Base-by-base conservation (phyloP, 495 filamentous ascomycete species). In the Annulohypoxylon moriforme region DNA sequence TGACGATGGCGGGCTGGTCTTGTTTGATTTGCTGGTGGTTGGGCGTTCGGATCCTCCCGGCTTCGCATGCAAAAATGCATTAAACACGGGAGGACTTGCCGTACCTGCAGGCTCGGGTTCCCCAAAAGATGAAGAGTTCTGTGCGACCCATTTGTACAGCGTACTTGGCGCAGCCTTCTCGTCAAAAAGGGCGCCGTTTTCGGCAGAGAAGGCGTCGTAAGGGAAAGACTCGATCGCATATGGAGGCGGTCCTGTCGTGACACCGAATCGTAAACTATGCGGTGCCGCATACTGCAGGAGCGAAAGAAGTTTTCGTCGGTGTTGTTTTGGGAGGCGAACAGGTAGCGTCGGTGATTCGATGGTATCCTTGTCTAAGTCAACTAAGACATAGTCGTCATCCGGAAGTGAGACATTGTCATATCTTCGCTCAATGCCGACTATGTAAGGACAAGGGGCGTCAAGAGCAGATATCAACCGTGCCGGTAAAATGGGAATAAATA, bases 381-480 rank as follows among this genome's bases (percentile, higher is more conserved):
- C 94, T 33, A 98, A 81, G 16, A 98, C 94, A 77, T 95, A 98
- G 76, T 98, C 96, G 73, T 98, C 96, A n/a, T 97, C 93, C 0
- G 96, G 96, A 34, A 97, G 86, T 64, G 96, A 92, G 56, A 96
- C 89, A 69, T 91, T 91, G 69, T 98, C 96, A 80, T 98, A 99
- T 42, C 96, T 88, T 59, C 93, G 87, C 79, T 99, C 96, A 40
- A 99, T 93, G 47, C 96, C 96, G 18, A 97, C 92, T 65, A 99
- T 97, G 75, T 98, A 99, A 0, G 96, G 96, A 69, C 96, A 98
- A 16, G 96, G 96, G 1, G 96, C 96, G 75, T 98, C 95, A 18
- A 98, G 85, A 7, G 93, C 94, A 61, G 94, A 93, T 14, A 98
- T 84, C 36, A 98, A 82, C 31, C 95, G 88, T 16, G 93, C 94